Evolutionary conservation across 805 yeast genomes (phyloP), one percentile per base, ranked within the genome.

Genomic region (Grigorovia yakushimaensis): DNA sequence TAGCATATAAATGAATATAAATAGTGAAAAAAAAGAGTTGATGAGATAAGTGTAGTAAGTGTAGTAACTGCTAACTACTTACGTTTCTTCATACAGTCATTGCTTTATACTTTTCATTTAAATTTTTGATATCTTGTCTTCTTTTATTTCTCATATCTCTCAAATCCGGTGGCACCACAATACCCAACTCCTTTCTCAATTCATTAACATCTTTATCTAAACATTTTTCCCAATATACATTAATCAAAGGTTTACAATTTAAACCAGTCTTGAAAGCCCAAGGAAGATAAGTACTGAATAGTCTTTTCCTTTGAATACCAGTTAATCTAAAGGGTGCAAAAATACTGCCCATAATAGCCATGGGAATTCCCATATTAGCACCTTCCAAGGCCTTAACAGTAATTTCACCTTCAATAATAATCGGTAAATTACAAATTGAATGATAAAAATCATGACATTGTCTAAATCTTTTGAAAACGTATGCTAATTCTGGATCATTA

Each of bases 401-500:
- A 46, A 93, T 82, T 61, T 93, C 98, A n/a, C 98, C 98, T 60
- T 93, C 98, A 53, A 93, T 78, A 41, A 85, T 82, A 42, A 89
- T 85, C 0, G 98, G 98, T 44, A 87, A 72, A 15, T 94, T 91
- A 0, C 94, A 84, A 24, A 93, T 73, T 1, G 98, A 86, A 61
- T 93, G 98, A 61, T 88, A 91, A 59, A 93, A 93, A 61, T 93
- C 98, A 60, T 93, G 98, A 61, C 96, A 89, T 62, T 93, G 98
- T 46, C 98, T 77, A 62, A 91, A 93, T 56, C 98, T 71, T 63
- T 88, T 94, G 71, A 81, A 88, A n/a, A 91, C 83, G 60, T 83
- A 93, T 0, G 96, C 96, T 54, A 87, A 76, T 58, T 88, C 94
- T 41, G 86, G 89, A 60, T 93, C 88, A 52, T 86, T 89, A 40